Conservation (phyloP, 352 stramenopile genomes). For the Phytopythium aichiense region DNA sequence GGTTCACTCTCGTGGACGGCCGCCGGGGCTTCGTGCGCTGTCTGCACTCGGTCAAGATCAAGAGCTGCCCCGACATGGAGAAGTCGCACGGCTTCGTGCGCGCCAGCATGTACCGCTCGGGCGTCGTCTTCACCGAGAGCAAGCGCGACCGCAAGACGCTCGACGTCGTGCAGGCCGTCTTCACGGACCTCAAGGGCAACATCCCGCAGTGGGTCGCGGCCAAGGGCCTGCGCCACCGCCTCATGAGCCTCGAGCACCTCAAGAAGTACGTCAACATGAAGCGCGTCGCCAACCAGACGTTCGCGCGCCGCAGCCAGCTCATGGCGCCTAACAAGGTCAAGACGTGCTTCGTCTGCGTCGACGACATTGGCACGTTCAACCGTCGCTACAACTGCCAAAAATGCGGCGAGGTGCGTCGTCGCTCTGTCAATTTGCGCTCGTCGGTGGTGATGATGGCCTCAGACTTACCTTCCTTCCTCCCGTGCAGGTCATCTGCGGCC, state of each 20-base stretch:
- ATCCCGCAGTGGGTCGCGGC: slow-evolving; percentile 66
- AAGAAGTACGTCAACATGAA: slow-evolving; percentile 85
- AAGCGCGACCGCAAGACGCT: slow-evolving; percentile 67
- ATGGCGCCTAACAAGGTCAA: slow-evolving; percentile 66
- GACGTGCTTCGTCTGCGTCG: slow-evolving; percentile 77
- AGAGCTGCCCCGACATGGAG: slow-evolving; percentile 79
- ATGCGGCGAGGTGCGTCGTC: slow-evolving; percentile 50
- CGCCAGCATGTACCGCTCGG: slow-evolving; percentile 80
- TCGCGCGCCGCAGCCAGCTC: slow-evolving; percentile 57
- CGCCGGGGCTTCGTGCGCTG: slow-evolving; percentile 65
- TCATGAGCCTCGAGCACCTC: slow-evolving; percentile 75
- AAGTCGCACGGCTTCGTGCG: slow-evolving; percentile 73
- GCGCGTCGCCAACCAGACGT: slow-evolving; percentile 68
- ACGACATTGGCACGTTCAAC: slow-evolving; percentile 78
- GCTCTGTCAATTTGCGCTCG: neutral
- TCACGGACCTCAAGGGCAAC: slow-evolving; percentile 77
- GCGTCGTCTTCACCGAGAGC: slow-evolving; percentile 74
- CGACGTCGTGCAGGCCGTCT: slow-evolving; percentile 77
- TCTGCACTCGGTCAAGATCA: slow-evolving; percentile 84
- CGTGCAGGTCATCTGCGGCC: slow-evolving; percentile 54
- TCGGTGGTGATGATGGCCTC: slow-evolving; percentile 2
- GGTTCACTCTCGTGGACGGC: slow-evolving; percentile 52
- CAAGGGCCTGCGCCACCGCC: slow-evolving; percentile 46
- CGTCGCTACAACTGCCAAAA: slow-evolving; percentile 84
- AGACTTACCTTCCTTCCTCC: neutral